Base-by-base conservation (phyloP, 1,139 yeast genomes). In the Eremothecium sinecaudum region DNA sequence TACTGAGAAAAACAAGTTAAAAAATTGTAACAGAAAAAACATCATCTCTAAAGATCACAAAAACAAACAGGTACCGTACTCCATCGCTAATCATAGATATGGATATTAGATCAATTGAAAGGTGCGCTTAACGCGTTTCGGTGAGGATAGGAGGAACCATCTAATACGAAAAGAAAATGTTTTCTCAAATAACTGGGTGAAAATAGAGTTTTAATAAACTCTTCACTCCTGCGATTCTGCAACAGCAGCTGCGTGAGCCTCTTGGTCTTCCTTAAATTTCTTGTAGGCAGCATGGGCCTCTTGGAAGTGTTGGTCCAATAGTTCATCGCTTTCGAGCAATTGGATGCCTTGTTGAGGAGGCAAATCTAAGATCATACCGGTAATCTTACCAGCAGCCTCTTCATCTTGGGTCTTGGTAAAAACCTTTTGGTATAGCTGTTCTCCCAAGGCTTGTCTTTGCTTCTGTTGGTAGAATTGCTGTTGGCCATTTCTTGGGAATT, bases 311-410 rank as follows among this genome's bases (percentile, higher is more conserved):
- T 77, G 75, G 69, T 79, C 80, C 70, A 90, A 83, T 51, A 82
- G 75, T 53, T 77, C 87, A 48, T 84, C 95, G 61, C 87, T 93
- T 58, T 80, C 90, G 62, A 83, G 76, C 62, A 90, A 73, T 46
- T 82, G 80, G 59, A 87, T 68, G 55, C 92, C 82, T 68, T 90
- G 96, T 58, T 77, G 76, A 66, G 82, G 83, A 59, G 86, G 93
- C 76, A 90, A 79, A 62, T 87, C 96, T 61, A 90, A 76, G 72
- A 90, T 78, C 98, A 90, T 90, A 70, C 97, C 98, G 51, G 99
- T 90, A 62, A 90, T 86, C 73, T 87, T 90, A 68, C 96, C 95
- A 51, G 97, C 96, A 59, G 94, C 87, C 66, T 84, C 95, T 44
- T 83, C 83, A 59, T 83, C 94, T 63, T 81, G 79, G 59, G 93